A percentile compares a stretch with the other conserved stretches of the same genome.
Conservation (phyloP, 73 alveolate species). For the Paramecium tetraurelia region DNA sequence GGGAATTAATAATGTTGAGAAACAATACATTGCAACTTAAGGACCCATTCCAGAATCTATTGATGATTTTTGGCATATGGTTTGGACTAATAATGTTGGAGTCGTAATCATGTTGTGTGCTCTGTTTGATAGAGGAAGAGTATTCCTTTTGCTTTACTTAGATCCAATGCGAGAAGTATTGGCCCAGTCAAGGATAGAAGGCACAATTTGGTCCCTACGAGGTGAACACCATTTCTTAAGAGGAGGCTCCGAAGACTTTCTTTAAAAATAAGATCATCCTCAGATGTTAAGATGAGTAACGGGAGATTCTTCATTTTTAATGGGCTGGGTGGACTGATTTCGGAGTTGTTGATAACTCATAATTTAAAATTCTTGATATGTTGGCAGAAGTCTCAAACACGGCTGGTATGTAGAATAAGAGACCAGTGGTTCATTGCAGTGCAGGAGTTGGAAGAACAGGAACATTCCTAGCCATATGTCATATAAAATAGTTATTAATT, state of each 20-base stretch:
- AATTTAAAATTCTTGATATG: constrained; percentile 62
- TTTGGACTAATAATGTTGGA: constrained; percentile 80
- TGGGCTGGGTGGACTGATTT: constrained; percentile 90
- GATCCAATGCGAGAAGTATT: constrained; percentile 80
- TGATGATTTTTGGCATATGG: constrained; percentile 67
- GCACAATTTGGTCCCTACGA: not conserved
- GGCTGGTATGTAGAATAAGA: constrained; percentile 33
- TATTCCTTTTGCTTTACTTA: not conserved
- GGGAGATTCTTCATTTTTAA: constrained; percentile 71
- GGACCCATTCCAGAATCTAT: not conserved
- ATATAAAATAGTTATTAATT: not conserved
- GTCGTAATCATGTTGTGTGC: constrained; percentile 80
- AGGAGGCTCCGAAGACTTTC: not conserved
- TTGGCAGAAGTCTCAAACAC: constrained; percentile 51
- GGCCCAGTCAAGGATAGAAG: constrained; percentile 71
- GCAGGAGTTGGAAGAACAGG: constrained; percentile 97
- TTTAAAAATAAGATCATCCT: not conserved
- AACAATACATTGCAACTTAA: not conserved
- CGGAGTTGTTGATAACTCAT: constrained; percentile 76
- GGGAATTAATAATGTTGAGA: constrained; percentile 30
- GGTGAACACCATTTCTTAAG: not conserved
- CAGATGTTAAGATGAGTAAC: not conserved
- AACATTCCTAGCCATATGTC: constrained; percentile 75
- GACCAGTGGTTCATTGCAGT: constrained; percentile 86
- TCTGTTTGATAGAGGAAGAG: constrained; percentile 65